Percentiles rank a stretch among this genome's conserved stretches.
These are phyloP conservation scores for Aschersonia sp. DNA, from an alignment of 2,329 filamentous ascomycete genomes.

Conservation along the genomic window DNA sequence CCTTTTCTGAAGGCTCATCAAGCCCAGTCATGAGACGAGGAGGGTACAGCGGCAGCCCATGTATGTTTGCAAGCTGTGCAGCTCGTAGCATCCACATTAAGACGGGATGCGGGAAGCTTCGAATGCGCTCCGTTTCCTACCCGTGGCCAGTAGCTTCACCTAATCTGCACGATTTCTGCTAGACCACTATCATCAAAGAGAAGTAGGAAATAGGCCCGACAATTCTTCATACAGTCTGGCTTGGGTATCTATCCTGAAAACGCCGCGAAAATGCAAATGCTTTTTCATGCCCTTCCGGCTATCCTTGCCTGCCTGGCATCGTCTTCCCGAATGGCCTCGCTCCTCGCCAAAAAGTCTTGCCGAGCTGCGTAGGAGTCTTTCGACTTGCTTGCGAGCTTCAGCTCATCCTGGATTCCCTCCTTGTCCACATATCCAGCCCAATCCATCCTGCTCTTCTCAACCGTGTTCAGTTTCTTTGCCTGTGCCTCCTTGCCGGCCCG, in stretches of 20 bases:
- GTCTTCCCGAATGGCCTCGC: conserved; percentile 46
- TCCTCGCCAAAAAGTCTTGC: conserved; percentile 51
- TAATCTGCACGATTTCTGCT: no score
- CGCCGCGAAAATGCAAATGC: not conserved
- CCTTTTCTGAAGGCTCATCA: no score
- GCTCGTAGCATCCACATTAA: no score
- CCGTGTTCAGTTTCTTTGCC: conserved; percentile 53
- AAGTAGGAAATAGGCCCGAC: no score
- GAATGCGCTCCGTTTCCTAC: no score
- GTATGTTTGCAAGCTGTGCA: no score
- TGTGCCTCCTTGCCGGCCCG: conserved; percentile 33
- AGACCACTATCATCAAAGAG: no score
- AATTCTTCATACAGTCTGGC: no score
- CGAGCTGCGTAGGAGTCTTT: conserved; percentile 48
- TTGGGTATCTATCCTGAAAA: not conserved
- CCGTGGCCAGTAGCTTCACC: no score
- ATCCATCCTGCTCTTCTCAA: conserved; percentile 60
- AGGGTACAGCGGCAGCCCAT: no score
- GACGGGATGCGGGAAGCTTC: no score
- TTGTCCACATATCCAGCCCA: conserved; percentile 60
- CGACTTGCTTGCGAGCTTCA: conserved; percentile 48
- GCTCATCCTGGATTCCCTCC: conserved; percentile 55
- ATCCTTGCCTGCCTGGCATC: conserved; percentile 41
- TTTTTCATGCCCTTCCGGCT: conserved; percentile 17
- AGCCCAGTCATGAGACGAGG: no score